Base-by-base conservation (phyloP, 495 filamentous ascomycete genomes). In the Margaritispora aquatica region DNA sequence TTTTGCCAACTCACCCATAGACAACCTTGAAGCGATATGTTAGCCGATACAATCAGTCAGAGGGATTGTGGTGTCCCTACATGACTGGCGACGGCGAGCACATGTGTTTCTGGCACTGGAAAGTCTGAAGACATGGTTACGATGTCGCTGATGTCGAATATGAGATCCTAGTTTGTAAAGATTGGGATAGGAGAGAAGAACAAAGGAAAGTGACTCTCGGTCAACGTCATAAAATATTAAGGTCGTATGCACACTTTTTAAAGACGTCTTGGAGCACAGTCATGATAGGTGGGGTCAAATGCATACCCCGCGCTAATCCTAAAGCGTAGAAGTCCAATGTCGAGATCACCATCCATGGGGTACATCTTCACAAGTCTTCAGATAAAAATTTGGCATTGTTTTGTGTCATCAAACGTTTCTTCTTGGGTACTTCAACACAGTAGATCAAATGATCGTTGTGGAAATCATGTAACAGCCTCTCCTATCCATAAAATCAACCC, bases 21-120 rank as follows among this genome's bases (percentile, higher is more conserved):
- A 88, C 86, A 59, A 92, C 88, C 88, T 92, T 71, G 24, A 65
- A 52, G 68, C 34, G 8, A 48, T 26, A 47, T 44, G 60, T 68
- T 47, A 68, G 66, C 63, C 49, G 59, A 51, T 17, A 26, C 38
- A 55, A 41, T 47, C 38, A 57, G 27, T 61, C 7, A 41, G 10
- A 55, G 47, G 53, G 21, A 26, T 34, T 31, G 21, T 17, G 55
- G n/a, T 59, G 51, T 57, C 67, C 89, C 74, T 88, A 97, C 94
- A 95, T 98, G 94, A 74, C 94, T 97, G 69, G 94, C 94, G 63
- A 97, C 84, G 44, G 94, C 92, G 68, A 98, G 80, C 57, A 98
- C 92, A 68, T 83, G 77, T 27, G 91, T 96, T 69, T 94, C 90
- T 11, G 92, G 90, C 47, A 95, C 82, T 26, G 83, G 74, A n/a